Evolutionary conservation across 441 rosid species (phyloP).

Genomic region (Corymbia citriodora): DNA sequence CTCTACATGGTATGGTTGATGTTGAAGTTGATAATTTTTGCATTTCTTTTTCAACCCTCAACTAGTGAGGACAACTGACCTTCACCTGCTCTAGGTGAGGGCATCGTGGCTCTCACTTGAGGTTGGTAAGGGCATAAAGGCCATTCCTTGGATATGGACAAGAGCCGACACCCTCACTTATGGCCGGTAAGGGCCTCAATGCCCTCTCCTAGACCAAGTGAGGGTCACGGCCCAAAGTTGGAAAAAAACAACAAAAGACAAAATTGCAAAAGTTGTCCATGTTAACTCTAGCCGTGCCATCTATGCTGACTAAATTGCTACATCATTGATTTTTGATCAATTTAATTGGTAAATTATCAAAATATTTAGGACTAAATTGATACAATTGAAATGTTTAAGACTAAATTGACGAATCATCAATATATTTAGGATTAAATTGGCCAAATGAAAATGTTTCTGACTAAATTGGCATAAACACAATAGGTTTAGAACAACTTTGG

Average conservation of each 20-base stretch:
- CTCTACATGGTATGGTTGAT: too few species aligned
- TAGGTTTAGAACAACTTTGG: not conserved
- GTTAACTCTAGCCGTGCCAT: not conserved
- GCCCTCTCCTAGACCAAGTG: rapidly evolving
- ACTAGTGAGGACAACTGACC: not conserved
- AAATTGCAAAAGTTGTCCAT: too few species aligned
- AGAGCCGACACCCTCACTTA: not conserved
- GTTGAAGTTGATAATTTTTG: too few species aligned
- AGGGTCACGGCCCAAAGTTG: not conserved
- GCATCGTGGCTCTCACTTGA: not conserved
- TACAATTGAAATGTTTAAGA: too few species aligned
- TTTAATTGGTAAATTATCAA: too few species aligned
- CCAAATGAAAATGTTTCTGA: too few species aligned
- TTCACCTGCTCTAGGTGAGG: rapidly evolving
- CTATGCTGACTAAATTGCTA: too few species aligned
- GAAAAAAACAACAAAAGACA: too few species aligned
- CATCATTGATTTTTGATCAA: not conserved
- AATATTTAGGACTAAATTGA: not conserved
- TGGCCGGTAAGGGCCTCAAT: not conserved
- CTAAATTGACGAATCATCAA: not conserved
- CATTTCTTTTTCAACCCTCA: too few species aligned
- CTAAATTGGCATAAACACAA: too few species aligned
- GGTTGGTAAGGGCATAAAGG: not conserved
- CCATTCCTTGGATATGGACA: not conserved
- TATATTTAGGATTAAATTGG: too few species aligned